phyloP scores from a whole-genome alignment of 768 basidiomycete genomes.

The Sporobolomyces phaffii region DNA sequence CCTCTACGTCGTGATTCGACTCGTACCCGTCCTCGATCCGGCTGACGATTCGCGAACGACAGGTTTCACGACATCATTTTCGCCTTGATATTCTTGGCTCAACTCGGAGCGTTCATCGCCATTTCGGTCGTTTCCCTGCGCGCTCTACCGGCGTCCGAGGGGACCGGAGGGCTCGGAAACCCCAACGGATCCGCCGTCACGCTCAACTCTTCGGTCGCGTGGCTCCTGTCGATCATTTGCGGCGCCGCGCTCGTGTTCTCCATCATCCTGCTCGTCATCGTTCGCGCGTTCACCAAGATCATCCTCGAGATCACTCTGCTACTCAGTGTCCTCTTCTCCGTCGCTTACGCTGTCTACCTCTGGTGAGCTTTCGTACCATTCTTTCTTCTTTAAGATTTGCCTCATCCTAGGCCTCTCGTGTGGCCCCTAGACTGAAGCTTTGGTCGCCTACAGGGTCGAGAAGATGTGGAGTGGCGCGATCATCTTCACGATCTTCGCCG shows the following conservation, averaged over 20 bases:
- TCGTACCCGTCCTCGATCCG: too few species aligned
- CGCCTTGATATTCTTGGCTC: conserved; percentile 42
- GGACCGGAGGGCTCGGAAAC: conserved; percentile 10
- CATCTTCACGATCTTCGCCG: conserved; percentile 44
- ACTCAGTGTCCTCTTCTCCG: conserved; percentile 10
- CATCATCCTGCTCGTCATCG: conserved; percentile 34
- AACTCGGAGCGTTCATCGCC: conserved; percentile 41
- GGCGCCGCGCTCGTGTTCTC: conserved; percentile 39
- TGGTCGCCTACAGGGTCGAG: conserved; percentile 1
- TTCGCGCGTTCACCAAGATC: conserved; percentile 38
- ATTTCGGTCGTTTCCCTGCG: conserved; percentile 39
- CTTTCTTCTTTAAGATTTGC: not conserved
- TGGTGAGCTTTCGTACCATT: conserved; percentile 15
- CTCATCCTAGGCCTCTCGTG: too few species aligned
- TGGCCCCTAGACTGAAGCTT: too few species aligned
- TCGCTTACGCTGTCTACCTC: conserved; percentile 38
- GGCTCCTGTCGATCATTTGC: conserved; percentile 34
- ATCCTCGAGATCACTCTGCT: conserved; percentile 40
- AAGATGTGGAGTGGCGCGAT: conserved; percentile 39
- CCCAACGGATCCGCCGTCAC: conserved; percentile 14
- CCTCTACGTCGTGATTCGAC: not conserved
- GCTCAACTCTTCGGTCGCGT: conserved; percentile 25
- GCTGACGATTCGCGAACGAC: not conserved
- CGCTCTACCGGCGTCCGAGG: conserved; percentile 11
- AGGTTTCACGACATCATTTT: conserved; percentile 41